A percentile compares a stretch with the other conserved stretches of the same genome.
Evolutionary conservation across 2,329 filamentous ascomycete genomes (phyloP).

Genomic region (Colletotrichum orchidophilum): DNA sequence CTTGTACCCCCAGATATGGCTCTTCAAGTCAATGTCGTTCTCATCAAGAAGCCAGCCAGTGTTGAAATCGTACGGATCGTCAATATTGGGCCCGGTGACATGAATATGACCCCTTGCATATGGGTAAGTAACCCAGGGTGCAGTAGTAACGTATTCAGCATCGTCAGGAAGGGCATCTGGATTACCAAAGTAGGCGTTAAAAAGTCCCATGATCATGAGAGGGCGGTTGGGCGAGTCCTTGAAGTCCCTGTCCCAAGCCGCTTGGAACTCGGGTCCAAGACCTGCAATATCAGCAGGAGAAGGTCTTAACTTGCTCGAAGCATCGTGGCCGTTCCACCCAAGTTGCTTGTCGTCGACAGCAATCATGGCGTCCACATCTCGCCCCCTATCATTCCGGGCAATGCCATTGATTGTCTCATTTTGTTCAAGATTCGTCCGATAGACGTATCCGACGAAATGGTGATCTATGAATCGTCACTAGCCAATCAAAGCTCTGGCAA

Average conservation of each 20-base stretch:
- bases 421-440: conserved; percentile 49
- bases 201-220: conserved; percentile 36
- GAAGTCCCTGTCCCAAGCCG: conserved; percentile 62
- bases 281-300: conserved; percentile 58
- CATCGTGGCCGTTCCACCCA: conserved; percentile 65
- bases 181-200: conserved; percentile 43
- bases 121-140: conserved; percentile 65
- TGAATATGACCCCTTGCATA: conserved; percentile 68
- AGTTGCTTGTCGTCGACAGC: conserved; percentile 46
- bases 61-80: conserved; percentile 57
- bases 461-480: neutral
- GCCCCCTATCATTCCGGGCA: conserved; percentile 52
- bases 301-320: conserved; percentile 61
- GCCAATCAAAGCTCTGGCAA: neutral
- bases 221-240: conserved; percentile 37
- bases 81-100: conserved; percentile 49
- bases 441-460: conserved; percentile 60
- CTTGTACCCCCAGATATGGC: conserved; percentile 73
- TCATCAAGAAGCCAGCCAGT: conserved; percentile 59
- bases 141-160: conserved; percentile 60
- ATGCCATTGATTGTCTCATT: conserved; percentile 61
- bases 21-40: conserved; percentile 64
- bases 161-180: conserved; percentile 44
- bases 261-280: conserved; percentile 59
- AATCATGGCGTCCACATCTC: conserved; percentile 32